These are phyloP conservation scores for Triticum timopheevii DNA, from an alignment of 176 grass and related monocot species.

Conservation along the genomic window DNA sequence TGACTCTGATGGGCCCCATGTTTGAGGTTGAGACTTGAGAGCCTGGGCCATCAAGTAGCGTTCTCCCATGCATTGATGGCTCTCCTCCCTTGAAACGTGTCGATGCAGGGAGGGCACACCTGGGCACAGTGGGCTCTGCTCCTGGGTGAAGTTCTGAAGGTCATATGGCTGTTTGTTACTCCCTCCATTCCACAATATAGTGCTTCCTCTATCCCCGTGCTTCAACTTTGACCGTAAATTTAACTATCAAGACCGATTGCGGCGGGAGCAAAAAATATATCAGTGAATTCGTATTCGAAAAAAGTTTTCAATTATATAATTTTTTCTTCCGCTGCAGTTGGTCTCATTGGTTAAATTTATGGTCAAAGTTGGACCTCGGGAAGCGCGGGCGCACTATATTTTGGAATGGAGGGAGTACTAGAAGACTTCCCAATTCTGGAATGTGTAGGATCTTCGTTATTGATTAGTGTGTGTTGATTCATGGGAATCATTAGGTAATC, in stretches of 20 bases:
- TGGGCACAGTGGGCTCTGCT: constrained; percentile 90
- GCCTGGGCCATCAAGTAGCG: not conserved
- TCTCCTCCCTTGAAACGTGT: not conserved
- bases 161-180: constrained; percentile 33
- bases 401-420: not conserved
- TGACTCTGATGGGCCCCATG: not conserved
- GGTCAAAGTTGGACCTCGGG: no score
- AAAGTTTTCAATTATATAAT: no score
- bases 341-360: no score
- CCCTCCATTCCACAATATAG: no score
- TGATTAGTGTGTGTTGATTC: not conserved
- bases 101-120: constrained; percentile 78
- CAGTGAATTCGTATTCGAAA: no score
- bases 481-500: constrained; percentile 21
- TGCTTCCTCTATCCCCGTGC: no score
- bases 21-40: not conserved
- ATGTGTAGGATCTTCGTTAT: not conserved
- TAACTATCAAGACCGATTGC: no score
- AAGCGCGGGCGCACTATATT: no score
- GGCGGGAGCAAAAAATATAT: no score
- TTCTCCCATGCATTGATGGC: not conserved
- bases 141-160: constrained; percentile 62
- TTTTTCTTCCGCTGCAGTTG: no score
- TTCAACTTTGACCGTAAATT: no score
- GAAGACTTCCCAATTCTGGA: not conserved